Conservation (phyloP, 1,284 basidiomycete genomes). For the Wolfiporia cocos region DNA sequence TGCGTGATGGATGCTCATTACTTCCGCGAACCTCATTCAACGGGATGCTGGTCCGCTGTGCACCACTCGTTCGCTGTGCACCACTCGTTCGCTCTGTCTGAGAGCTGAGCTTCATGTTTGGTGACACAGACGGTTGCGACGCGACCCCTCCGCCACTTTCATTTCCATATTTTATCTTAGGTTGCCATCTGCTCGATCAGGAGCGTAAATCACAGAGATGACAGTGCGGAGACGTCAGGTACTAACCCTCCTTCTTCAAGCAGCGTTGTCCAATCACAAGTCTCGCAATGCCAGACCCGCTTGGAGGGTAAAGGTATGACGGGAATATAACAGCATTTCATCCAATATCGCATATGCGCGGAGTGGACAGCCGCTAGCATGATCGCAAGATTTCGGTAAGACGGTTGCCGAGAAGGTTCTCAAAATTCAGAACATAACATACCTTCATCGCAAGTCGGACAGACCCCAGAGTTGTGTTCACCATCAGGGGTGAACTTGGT, state of each 20-base stretch:
- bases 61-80: too few species aligned
- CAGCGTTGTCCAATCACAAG: slow-evolving; percentile 1
- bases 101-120: too few species aligned
- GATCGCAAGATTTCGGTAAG: background rate
- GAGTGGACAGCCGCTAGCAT: slow-evolving; percentile 1
- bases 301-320: background rate
- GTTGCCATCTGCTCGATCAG: too few species aligned
- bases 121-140: too few species aligned
- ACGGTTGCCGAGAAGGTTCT: too few species aligned
- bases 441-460: slow-evolving; percentile 3
- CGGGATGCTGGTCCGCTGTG: too few species aligned
- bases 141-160: too few species aligned
- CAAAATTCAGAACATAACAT: too few species aligned
- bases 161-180: too few species aligned
- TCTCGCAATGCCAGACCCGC: slow-evolving; percentile 1
- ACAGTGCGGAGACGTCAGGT: background rate
- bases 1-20: too few species aligned
- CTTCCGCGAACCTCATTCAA: too few species aligned
- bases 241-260: background rate
- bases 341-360: background rate
- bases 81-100: too few species aligned
- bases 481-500: slow-evolving; percentile 1
- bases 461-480: background rate
- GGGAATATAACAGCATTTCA: slow-evolving; percentile 2
- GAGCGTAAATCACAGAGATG: background rate